phyloP scores from a whole-genome alignment of 495 filamentous ascomycete genomes.

The Mytilinidion resinicola region DNA sequence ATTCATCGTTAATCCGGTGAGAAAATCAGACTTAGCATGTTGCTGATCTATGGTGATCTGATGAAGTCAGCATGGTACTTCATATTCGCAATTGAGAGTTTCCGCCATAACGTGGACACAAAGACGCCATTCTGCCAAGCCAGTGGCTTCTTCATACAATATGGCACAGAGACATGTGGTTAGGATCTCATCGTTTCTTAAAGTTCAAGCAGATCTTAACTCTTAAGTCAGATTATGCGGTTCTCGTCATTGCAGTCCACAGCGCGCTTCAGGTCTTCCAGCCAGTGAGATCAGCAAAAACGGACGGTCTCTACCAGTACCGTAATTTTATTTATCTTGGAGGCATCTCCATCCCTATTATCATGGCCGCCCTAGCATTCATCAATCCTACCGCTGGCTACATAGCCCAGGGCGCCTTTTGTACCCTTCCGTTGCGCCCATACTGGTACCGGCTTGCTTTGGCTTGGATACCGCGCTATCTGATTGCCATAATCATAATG shows the following conservation, averaged over 20 bases:
- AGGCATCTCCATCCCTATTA: conserved; percentile 51
- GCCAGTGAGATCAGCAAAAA: conserved; percentile 35
- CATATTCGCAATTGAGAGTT: conserved; percentile 52
- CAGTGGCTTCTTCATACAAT: conserved; percentile 57
- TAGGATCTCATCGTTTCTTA: conserved; percentile 10
- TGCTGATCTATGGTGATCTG: conserved; percentile 62
- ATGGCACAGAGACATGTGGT: conserved; percentile 62
- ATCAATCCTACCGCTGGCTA: conserved; percentile 49
- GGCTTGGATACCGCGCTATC: conserved; percentile 65
- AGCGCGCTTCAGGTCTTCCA: conserved; percentile 61
- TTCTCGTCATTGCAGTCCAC: conserved; percentile 65
- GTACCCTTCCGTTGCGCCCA: conserved; percentile 55
- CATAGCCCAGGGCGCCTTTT: conserved; percentile 55
- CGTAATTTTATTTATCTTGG: conserved; percentile 48
- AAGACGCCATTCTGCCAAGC: conserved; percentile 57
- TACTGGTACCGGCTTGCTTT: conserved; percentile 60
- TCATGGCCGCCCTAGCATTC: conserved; percentile 59
- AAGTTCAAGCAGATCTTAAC: not conserved
- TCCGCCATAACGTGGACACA: conserved; percentile 41
- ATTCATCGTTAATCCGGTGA: not conserved
- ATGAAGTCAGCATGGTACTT: conserved; percentile 62
- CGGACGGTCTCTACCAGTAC: conserved; percentile 62
- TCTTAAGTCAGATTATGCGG: conserved; percentile 50
- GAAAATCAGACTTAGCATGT: conserved; percentile 56
- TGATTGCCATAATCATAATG: conserved; percentile 56